Conservation (phyloP, 2,329 filamentous ascomycete species). For the Raffaelea albimanens region DNA sequence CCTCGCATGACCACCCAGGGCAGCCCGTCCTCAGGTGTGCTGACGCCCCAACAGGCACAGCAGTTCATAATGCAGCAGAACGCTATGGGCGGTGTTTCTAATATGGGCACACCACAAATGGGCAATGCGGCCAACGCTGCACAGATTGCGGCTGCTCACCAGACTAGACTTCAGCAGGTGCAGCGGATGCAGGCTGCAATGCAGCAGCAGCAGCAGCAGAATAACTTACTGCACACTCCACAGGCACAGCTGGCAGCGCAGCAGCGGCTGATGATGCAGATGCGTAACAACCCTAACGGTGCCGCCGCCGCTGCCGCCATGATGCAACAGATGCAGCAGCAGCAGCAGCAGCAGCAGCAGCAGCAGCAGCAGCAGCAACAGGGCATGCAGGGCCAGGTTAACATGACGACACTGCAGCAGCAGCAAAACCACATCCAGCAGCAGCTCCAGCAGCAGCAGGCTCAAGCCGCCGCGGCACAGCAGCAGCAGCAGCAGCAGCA, state of each 20-base stretch:
- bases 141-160: conserved; percentile 38
- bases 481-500: conserved; percentile 17
- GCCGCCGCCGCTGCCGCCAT: conserved; percentile 14
- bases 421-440: conserved; percentile 31
- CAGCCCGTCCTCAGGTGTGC: conserved; percentile 51
- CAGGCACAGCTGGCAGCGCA: conserved; percentile 21
- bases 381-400: not conserved
- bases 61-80: conserved; percentile 46
- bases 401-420: not conserved
- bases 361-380: conserved; percentile 6
- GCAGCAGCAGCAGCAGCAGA: conserved; percentile 1
- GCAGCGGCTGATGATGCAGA: conserved; percentile 23
- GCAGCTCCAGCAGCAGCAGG: conserved; percentile 20
- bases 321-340: conserved; percentile 18
- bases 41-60: conserved; percentile 38
- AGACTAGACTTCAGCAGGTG: conserved; percentile 35
- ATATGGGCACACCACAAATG: conserved; percentile 28
- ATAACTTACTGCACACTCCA: conserved; percentile 15
- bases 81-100: conserved; percentile 21
- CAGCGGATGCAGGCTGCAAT: conserved; percentile 13
- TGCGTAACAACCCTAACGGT: conserved; percentile 15
- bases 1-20: conserved; percentile 42
- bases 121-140: conserved; percentile 21
- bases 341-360: conserved; percentile 28
- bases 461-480: conserved; percentile 12